Base-by-base conservation (phyloP, 371 early-diverging fungal genomes). In the Mucor irregularis region DNA sequence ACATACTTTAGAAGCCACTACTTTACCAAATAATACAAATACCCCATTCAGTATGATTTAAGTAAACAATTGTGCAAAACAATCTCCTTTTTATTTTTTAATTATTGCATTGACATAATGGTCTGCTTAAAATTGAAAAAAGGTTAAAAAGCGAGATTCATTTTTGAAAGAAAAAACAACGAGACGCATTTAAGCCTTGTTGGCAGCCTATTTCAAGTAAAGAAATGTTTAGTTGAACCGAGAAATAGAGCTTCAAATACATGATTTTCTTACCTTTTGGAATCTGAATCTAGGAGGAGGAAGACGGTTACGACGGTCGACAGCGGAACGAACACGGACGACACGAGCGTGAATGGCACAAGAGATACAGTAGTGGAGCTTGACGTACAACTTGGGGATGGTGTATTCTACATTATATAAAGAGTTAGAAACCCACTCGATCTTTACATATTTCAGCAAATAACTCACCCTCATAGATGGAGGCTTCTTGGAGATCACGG, bases 281-380 rank as follows among this genome's bases (percentile, higher is more conserved):
- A 90, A 91, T 67, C 88, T 80, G 85, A 91, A 87, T 71, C 93
- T 88, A 64, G 82, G 88, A 64, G 97, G 97, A 64, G 96, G 95
- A 71, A 87, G 84, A 77, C 99, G 91, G 85, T 88, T 90, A 71
- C 95, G 90, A 74, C 99, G 93, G 70, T 86, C 92, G 35, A 72
- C 85, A 62, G 82, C 80, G 66, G 95, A 94, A 74, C 99, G 92
- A 46, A 96, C 97, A 84, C 97, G 94, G 63, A 99, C 99, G 52
- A 97, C 87, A 78, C 93, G 91, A 64, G 90, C 79, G 89, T 99
- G 99, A 69, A 99, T 97, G 53, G 98, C 99, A 86, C 99, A 99
- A 50, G 96, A 94, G 62, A 99, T 82, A 80, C 99, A 99, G 90
- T 97, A 93, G 74, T 94, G 94, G 62, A 88, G 84, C 89, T 99